Conservation (phyloP, 148 eudicot species). For the Cornus kousa region DNA sequence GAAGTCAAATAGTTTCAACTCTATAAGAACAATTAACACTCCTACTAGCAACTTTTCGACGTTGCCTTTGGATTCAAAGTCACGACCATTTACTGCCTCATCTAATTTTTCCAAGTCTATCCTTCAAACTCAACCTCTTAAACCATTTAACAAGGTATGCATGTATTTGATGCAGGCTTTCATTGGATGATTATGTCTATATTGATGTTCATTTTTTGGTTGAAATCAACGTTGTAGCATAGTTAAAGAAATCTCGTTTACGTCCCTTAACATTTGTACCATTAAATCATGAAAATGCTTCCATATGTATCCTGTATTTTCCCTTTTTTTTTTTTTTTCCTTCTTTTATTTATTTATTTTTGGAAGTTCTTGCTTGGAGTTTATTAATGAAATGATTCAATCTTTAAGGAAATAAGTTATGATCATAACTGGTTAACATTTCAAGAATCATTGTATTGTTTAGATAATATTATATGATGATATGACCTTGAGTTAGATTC, state of each 20-base stretch:
- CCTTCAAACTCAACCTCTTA: conserved; percentile 36
- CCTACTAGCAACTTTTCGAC: conserved; percentile 25
- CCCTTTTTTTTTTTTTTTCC: not conserved
- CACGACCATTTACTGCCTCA: conserved; percentile 33
- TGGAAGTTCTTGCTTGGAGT: not conserved
- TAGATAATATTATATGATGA: too few relatives aligned
- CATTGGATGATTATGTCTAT: not conserved
- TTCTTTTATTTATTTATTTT: too few relatives aligned
- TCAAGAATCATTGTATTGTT: too few relatives aligned
- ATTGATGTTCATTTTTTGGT: not conserved
- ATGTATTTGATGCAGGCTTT: not conserved
- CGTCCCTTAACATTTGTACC: not conserved
- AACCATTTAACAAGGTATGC: conserved; percentile 39
- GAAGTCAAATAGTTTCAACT: conserved; percentile 40
- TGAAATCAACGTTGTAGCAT: not conserved
- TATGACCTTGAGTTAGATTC: too few relatives aligned
- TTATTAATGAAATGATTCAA: too few relatives aligned
- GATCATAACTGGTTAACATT: too few relatives aligned
- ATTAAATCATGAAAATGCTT: not conserved
- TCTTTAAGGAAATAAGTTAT: too few relatives aligned
- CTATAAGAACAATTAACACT: conserved; percentile 34
- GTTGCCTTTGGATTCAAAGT: conserved; percentile 42
- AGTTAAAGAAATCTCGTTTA: not conserved
- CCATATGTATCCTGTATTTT: not conserved
- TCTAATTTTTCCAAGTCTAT: conserved; percentile 42